Base-by-base conservation (phyloP, 1,284 basidiomycete species). In the Puccinia polysora region DNA sequence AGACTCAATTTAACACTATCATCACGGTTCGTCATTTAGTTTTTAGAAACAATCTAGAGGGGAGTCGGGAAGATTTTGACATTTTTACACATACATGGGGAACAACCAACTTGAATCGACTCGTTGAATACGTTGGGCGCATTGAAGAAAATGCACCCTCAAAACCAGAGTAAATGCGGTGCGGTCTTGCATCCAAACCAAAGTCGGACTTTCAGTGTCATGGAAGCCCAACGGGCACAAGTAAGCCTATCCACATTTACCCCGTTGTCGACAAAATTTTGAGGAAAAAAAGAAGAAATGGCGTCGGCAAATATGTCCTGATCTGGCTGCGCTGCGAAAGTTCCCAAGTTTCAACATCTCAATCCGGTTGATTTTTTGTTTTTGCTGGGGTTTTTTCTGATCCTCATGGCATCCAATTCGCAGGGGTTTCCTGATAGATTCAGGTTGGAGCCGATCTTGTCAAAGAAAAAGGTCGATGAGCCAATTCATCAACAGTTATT, bases 351-450 rank as follows among this genome's bases (percentile, higher is more conserved):
- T n/a, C n/a, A n/a, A n/a, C n/a, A n/a, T n/a, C n/a, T n/a, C n/a
- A n/a, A n/a, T n/a, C n/a, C n/a, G n/a, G n/a, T n/a, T n/a, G n/a
- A n/a, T n/a, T n/a, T 20, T 59, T 2, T 7, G n/a, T 38, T 34
- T 7, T 28, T 59, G 30, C 5, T 28, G 56, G n/a, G n/a, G n/a
- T n/a, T n/a, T n/a, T n/a, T n/a, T n/a, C n/a, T n/a, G n/a, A 23
- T 34, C 34, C 6, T 43, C 18, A n/a, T 10, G 36, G 1, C 10
- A 60, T 20, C 10, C 10, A 18, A 15, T 34, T 25, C 40, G 43
- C 14, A 68, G 55, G 65, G 65, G 14, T 68, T 58, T 50, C 65
- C 65, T 15, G 65, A 59, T 49, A 45, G 55, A 32, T 68, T 58
- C 30, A 30, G 40, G 20, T n/a, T 65, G 12, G 49, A 50, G 20